Conservation (phyloP, 2,329 filamentous ascomycete genomes). For the Alternaria sp. region DNA sequence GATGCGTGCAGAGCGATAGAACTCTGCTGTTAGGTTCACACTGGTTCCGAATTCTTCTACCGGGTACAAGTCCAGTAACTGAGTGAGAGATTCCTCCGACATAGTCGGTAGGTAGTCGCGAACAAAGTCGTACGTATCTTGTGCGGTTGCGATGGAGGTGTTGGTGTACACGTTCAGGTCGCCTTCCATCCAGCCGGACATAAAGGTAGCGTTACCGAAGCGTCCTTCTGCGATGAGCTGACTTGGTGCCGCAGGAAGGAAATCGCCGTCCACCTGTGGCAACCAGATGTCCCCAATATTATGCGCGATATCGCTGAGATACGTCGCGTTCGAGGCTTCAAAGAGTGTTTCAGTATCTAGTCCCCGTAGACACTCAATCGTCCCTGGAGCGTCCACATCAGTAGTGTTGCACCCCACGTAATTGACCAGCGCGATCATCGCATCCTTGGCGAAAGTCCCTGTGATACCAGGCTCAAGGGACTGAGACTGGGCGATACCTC, state of each 20-base stretch:
- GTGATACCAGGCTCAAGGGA: constrained; percentile 59
- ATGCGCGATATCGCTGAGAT: constrained; percentile 44
- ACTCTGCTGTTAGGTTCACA: constrained; percentile 55
- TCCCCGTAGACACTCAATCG: constrained; percentile 56
- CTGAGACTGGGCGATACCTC: constrained; percentile 52
- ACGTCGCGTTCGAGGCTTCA: constrained; percentile 54
- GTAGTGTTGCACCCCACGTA: constrained; percentile 53
- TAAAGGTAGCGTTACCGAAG: constrained; percentile 52
- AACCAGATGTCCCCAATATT: constrained; percentile 59
- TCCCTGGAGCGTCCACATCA: constrained; percentile 51
- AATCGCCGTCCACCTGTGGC: constrained; percentile 58
- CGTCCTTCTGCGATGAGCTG: constrained; percentile 50
- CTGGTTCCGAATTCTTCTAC: constrained; percentile 52
- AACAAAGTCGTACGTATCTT: constrained; percentile 53
- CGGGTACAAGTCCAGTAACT: constrained; percentile 44
- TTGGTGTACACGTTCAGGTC: constrained; percentile 56
- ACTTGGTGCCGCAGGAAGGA: constrained; percentile 56
- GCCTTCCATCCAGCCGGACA: constrained; percentile 55
- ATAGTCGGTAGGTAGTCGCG: constrained; percentile 50
- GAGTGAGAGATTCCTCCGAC: constrained; percentile 27
- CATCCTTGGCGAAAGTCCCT: constrained; percentile 56
- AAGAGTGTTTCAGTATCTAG: constrained; percentile 54
- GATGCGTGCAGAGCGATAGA: constrained; percentile 58
- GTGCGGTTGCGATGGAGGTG: constrained; percentile 47
- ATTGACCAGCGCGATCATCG: constrained; percentile 54